These are phyloP conservation scores for Silene noctiflora DNA, from an alignment of 179 eudicot species.

Conservation along the genomic window DNA sequence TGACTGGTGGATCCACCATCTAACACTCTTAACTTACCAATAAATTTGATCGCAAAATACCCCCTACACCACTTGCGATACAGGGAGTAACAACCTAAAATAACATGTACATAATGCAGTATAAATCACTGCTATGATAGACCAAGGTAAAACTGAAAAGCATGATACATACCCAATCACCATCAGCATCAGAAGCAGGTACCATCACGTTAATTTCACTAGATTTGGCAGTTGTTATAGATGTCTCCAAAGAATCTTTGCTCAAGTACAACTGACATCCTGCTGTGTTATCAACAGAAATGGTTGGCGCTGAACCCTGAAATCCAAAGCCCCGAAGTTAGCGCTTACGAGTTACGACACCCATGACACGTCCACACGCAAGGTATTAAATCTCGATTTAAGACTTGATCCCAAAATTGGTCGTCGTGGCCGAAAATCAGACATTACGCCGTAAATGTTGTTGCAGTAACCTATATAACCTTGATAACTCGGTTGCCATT, in stretches of 20 bases:
- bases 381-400: not conserved
- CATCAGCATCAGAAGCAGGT: constrained; percentile 67
- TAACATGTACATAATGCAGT: not conserved
- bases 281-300: constrained; percentile 82
- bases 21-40: not conserved
- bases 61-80: not conserved
- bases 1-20: not conserved
- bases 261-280: constrained; percentile 93
- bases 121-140: not conserved
- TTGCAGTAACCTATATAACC: not conserved
- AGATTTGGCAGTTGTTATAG: constrained; percentile 91
- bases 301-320: constrained; percentile 92
- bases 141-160: not conserved
- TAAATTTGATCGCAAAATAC: too few relatives aligned
- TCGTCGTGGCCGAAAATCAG: not conserved
- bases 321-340: constrained; percentile 16
- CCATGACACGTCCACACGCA: not conserved
- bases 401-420: not conserved
- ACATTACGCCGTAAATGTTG: not conserved
- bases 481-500: not conserved
- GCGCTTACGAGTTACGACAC: constrained; percentile 19
- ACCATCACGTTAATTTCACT: constrained; percentile 89
- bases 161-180: constrained; percentile 73
- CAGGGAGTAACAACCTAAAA: not conserved
- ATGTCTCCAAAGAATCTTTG: constrained; percentile 69